These are phyloP conservation scores for Wickerhamiella domercqiae DNA, from an alignment of 805 yeast genomes.

Conservation along the genomic window DNA sequence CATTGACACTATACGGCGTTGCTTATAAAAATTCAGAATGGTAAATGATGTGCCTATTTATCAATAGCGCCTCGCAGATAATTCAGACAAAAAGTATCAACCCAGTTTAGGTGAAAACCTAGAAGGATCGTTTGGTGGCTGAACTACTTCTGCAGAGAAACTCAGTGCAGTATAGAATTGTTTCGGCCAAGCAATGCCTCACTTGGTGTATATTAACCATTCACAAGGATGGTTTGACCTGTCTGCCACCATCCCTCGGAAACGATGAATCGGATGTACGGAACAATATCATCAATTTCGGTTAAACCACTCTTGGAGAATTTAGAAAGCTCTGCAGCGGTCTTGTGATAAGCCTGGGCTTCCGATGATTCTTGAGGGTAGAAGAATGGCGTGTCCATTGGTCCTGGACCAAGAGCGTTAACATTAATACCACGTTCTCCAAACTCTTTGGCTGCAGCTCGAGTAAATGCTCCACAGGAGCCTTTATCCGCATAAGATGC, in stretches of 20 bases:
- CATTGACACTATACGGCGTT: too few relatives aligned
- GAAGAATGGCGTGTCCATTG: constrained; percentile 55
- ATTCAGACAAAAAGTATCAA: too few relatives aligned
- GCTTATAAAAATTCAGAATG: too few relatives aligned
- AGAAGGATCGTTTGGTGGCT: too few relatives aligned
- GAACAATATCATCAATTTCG: constrained; percentile 44
- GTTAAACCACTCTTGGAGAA: constrained; percentile 35
- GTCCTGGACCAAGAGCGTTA: constrained; percentile 63
- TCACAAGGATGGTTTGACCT: constrained; percentile 52
- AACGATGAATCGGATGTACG: constrained; percentile 42
- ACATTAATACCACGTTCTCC: constrained; percentile 52
- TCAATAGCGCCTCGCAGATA: too few relatives aligned
- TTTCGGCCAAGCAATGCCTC: too few relatives aligned
- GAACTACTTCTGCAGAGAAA: too few relatives aligned
- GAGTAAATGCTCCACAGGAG: constrained; percentile 53
- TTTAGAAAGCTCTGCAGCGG: constrained; percentile 24
- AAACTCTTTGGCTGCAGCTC: constrained; percentile 64
- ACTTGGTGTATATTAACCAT: constrained; percentile 57
- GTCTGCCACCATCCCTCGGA: constrained; percentile 57
- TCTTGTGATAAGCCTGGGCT: constrained; percentile 39
- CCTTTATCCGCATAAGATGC: constrained; percentile 66
- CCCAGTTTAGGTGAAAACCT: too few relatives aligned
- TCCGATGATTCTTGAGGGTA: constrained; percentile 43
- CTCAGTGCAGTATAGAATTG: too few relatives aligned
- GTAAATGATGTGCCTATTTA: too few relatives aligned